Percentiles rank a stretch among this genome's conserved stretches.
Conservation (phyloP, 345 rosid species). For the Aquilaria yunnanensis region DNA sequence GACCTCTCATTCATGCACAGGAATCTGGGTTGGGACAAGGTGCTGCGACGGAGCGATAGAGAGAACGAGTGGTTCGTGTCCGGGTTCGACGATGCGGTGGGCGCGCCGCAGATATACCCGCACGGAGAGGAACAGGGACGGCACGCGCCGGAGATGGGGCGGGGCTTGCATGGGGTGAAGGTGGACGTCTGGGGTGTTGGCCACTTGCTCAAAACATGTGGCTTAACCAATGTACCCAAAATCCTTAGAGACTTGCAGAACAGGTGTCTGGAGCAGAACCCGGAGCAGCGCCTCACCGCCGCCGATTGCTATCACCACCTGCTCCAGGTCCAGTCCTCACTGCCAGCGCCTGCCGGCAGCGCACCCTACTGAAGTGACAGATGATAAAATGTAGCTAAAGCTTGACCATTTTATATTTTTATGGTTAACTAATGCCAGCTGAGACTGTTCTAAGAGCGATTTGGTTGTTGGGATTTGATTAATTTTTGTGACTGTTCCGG, state of each 20-base stretch:
- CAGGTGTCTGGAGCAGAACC: slow-evolving; percentile 82
- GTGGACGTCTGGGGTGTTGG: slow-evolving; percentile 99
- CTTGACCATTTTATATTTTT: not conserved
- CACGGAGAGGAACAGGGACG: slow-evolving; percentile 49
- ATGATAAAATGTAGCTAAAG: not conserved
- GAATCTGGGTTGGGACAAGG: slow-evolving; percentile 86
- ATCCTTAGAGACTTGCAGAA: slow-evolving; percentile 76
- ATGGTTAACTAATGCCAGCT: not conserved
- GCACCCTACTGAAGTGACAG: slow-evolving; percentile 25
- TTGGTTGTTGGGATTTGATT: not conserved
- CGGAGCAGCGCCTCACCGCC: slow-evolving; percentile 90
- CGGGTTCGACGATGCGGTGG: slow-evolving; percentile 79
- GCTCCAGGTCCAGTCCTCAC: slow-evolving; percentile 74
- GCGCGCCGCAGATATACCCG: slow-evolving; percentile 79
- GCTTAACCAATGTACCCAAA: slow-evolving; percentile 52
- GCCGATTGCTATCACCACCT: slow-evolving; percentile 97
- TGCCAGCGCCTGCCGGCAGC: slow-evolving; percentile 34
- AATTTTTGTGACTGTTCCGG: not conserved
- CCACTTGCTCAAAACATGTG: slow-evolving; percentile 69
- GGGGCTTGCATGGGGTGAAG: slow-evolving; percentile 87
- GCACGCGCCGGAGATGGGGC: slow-evolving; percentile 88
- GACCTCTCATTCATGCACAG: slow-evolving; percentile 96
- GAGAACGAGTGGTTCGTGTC: slow-evolving; percentile 71
- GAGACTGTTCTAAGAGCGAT: not conserved
- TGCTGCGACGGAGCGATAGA: slow-evolving; percentile 40